phyloP scores from a whole-genome alignment of 345 rosid genomes.

The Salix suchowensis region DNA sequence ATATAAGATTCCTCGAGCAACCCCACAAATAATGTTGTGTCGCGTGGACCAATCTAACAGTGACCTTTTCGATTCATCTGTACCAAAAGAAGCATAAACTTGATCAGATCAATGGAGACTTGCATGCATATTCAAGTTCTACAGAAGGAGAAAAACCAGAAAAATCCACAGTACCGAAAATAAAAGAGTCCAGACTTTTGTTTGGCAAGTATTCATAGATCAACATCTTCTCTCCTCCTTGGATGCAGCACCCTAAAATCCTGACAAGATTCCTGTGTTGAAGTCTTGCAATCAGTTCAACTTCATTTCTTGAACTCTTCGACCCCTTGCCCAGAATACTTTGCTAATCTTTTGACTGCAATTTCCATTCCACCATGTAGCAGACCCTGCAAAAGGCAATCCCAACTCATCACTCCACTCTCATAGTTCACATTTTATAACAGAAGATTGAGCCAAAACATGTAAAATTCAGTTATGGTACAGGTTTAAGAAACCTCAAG shows the following conservation, averaged over 20 bases:
- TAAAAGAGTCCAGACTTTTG: constrained; percentile 4
- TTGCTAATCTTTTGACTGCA: constrained; percentile 49
- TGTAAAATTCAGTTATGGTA: too few relatives aligned
- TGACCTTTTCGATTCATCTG: constrained; percentile 14
- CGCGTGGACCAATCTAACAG: constrained; percentile 16
- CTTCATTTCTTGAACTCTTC: constrained; percentile 50
- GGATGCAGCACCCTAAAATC: constrained; percentile 15
- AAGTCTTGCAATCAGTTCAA: constrained; percentile 16
- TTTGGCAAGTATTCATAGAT: constrained; percentile 16
- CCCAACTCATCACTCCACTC: background rate
- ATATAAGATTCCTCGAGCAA: constrained; percentile 25
- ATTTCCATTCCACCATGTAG: constrained; percentile 40
- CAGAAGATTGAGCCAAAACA: background rate
- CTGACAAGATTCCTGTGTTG: constrained; percentile 28
- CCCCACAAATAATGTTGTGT: constrained; percentile 20
- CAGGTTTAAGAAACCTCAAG: background rate
- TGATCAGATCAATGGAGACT: background rate
- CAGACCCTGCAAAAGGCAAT: constrained; percentile 27
- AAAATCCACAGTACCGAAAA: too few relatives aligned
- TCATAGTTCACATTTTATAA: background rate
- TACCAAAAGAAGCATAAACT: background rate
- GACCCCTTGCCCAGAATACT: constrained; percentile 46
- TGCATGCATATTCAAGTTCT: too few relatives aligned
- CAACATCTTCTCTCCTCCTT: constrained; percentile 8
- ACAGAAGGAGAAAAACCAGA: background rate